Percentiles rank a stretch among this genome's conserved stretches.
Evolutionary conservation across 495 filamentous ascomycete genomes (phyloP).

Genomic region (Viridothelium virens): DNA sequence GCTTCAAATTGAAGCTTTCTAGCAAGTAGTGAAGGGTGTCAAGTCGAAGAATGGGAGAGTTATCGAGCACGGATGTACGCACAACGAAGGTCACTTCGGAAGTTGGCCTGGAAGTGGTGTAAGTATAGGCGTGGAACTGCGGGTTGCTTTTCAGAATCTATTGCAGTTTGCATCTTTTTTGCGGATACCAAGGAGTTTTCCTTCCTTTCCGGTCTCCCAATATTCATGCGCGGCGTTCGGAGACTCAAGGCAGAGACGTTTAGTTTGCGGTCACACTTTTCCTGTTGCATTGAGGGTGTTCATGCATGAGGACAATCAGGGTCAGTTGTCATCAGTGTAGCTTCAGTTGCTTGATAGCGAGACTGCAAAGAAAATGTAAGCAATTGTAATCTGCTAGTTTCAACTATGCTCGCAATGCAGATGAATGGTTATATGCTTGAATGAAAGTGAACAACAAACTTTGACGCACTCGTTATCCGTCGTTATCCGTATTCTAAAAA

Average conservation of each 20-base stretch:
- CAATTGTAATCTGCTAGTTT: too few species aligned
- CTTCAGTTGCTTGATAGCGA: neutral
- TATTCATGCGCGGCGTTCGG: neutral
- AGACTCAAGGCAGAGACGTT: neutral
- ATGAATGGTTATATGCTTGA: too few species aligned
- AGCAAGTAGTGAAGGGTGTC: neutral
- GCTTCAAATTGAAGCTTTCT: slow-evolving; percentile 13
- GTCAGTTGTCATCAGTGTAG: neutral
- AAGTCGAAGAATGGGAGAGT: neutral
- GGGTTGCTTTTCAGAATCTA: neutral
- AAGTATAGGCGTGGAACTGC: neutral
- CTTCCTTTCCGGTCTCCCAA: neutral
- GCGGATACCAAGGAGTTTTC: neutral
- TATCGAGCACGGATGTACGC: neutral
- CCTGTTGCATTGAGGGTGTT: neutral
- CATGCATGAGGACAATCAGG: neutral
- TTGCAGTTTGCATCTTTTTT: neutral
- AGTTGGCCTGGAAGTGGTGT: neutral
- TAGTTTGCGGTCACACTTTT: neutral
- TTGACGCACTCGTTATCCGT: too few species aligned
- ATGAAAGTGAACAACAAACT: too few species aligned
- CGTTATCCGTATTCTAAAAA: too few species aligned
- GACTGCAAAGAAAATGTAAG: too few species aligned
- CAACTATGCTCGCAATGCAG: too few species aligned
- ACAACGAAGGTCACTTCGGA: neutral